Evolutionary conservation across 2,329 filamentous ascomycete species (phyloP).

Genomic region (Fusarium beomiforme): DNA sequence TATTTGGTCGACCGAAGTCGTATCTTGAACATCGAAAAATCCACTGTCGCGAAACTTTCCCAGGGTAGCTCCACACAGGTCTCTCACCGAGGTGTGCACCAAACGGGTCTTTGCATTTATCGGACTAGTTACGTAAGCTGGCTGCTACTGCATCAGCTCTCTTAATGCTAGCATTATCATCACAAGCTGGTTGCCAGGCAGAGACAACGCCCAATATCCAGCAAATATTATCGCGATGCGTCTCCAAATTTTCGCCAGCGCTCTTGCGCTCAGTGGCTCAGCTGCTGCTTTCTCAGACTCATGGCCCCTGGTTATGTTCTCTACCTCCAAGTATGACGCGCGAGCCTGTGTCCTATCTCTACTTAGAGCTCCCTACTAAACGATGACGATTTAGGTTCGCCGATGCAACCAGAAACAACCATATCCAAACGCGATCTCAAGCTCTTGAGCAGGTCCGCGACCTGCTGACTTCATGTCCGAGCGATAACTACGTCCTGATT

Average conservation of each 20-base stretch:
- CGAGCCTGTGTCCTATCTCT: conserved; percentile 4
- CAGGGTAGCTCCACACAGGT: conserved; percentile 4
- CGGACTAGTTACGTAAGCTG: conserved; percentile 42
- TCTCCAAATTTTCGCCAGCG: conserved; percentile 60
- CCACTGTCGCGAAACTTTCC: conserved; percentile 39
- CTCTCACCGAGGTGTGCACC: conserved; percentile 43
- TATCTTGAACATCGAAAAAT: conserved; percentile 26
- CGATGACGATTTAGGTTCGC: conserved; percentile 45
- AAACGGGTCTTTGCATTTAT: conserved; percentile 37
- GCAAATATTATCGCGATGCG: conserved; percentile 59
- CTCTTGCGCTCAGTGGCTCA: conserved; percentile 65
- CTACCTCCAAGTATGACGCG: conserved; percentile 76
- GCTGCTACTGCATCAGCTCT: conserved; percentile 39
- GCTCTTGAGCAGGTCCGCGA: conserved; percentile 56
- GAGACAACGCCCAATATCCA: conserved; percentile 37
- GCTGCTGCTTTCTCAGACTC: conserved; percentile 84
- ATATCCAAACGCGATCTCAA: conserved; percentile 61
- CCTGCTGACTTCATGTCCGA: conserved; percentile 75
- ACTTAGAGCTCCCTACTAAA: conserved; percentile 40
- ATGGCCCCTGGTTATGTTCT: conserved; percentile 89
- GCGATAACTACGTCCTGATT: conserved; percentile 79
- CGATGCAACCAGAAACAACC: conserved; percentile 47
- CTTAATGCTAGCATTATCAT: conserved; percentile 28
- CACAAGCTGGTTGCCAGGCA: conserved; percentile 43
- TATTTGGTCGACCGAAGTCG: conserved; percentile 9